Evolutionary conservation across 225 moss, liverwort and hornwort genomes (phyloP).

Genomic region (Physcomitrium patens): DNA sequence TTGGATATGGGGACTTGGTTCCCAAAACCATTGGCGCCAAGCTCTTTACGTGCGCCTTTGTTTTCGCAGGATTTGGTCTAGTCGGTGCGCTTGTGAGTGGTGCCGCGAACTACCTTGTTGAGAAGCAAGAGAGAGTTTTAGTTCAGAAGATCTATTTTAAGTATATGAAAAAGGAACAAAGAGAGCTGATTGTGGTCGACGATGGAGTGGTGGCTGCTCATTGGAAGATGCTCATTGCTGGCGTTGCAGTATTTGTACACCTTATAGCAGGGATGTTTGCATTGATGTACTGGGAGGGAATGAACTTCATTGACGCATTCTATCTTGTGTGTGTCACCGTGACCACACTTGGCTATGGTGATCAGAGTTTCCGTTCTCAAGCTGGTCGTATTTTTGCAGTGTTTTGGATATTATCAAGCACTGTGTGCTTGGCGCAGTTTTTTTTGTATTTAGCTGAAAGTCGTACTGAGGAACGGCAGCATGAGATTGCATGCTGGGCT

Average conservation of each 20-base stretch:
- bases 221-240: conserved; percentile 59
- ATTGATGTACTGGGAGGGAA: conserved; percentile 58
- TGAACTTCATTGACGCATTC: conserved; percentile 59
- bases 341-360: conserved; percentile 90
- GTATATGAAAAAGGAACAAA: conserved; percentile 24
- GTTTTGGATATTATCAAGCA: conserved; percentile 78
- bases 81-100: conserved; percentile 70
- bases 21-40: conserved; percentile 50
- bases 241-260: conserved; percentile 39
- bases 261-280: conserved; percentile 57
- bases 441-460: conserved; percentile 74
- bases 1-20: conserved; percentile 60
- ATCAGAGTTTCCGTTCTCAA: conserved; percentile 62
- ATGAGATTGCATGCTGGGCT: conserved; percentile 66
- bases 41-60: conserved; percentile 74
- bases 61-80: conserved; percentile 73
- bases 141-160: conserved; percentile 48
- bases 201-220: conserved; percentile 51
- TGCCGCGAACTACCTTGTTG: conserved; percentile 77
- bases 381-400: conserved; percentile 74
- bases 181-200: conserved; percentile 23
- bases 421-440: conserved; percentile 75
- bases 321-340: conserved; percentile 83
- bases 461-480: conserved; percentile 61
- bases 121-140: conserved; percentile 78